Evolutionary conservation across 164 flowering plant genomes (phyloP), one percentile per base, ranked within the genome.

Genomic region (Platanus orientalis): DNA sequence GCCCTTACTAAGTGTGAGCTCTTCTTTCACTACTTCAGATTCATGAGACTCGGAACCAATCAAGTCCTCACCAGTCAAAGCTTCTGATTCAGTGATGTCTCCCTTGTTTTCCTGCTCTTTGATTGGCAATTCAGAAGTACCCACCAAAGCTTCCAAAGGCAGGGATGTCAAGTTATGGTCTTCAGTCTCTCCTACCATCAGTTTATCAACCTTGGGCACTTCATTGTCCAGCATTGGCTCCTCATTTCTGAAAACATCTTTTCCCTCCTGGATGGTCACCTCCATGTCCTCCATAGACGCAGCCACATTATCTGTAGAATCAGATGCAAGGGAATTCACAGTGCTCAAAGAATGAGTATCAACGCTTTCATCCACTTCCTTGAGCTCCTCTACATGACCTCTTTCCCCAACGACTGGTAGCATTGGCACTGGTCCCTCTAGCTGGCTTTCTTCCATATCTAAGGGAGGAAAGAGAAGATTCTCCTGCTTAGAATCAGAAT

Each of bases 1-100:
- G 13, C 47, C 16, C 28, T 42, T 27, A 17, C 27, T 51, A 2
- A 5, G 40, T 7, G n/a, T 14, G 13, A 39, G 30, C 13, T 53
- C 47, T 4, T 39, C 67, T 20, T 57, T 24, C 9, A 26, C 62
- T 2, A 44, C 24, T 45, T 60, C 63, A 50, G 40, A n/a, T n/a
- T 14, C 30, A 36, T 0, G 21, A 14, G 21, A 1, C 14, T 25
- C 4, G 4, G 23, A 23, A 16, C 3, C 19, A 20, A 21, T 2
- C 10, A 20, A n/a, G 1, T 23, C 60, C 9, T 21, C 36, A 24
- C 9, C 27, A 34, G 19, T 24, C 25, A 10, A 7, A 4, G 27
- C 28, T 36, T 57, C 60, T 0, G 28, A 44, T 25, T 14, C 17
- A 2, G 2, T 14, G 17, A 14, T 14, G 16, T 14, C 47, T 7